Conservation (phyloP, 2,329 filamentous ascomycete genomes). For the Penicillium sp. region DNA sequence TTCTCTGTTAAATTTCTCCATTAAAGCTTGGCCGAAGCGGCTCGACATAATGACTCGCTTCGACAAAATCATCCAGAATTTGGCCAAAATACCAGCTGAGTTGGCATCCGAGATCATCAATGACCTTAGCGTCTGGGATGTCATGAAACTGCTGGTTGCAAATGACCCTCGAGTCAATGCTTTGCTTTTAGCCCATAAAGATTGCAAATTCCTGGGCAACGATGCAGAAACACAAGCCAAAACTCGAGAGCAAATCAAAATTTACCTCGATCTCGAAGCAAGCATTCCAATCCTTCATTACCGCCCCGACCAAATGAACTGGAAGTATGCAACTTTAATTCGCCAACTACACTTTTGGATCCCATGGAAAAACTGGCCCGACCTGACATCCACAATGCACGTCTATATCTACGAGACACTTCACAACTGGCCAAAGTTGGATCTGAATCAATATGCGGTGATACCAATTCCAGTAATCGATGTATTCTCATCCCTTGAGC, state of each 20-base stretch:
- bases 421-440: too few species aligned
- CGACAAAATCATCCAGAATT: not conserved
- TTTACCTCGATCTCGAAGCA: not conserved
- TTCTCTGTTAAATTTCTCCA: too few species aligned
- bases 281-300: not conserved
- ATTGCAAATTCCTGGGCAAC: constrained; percentile 8
- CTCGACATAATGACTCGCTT: too few species aligned
- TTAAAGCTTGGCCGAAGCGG: too few species aligned
- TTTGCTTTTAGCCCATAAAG: constrained; percentile 8
- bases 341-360: not conserved
- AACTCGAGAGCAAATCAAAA: not conserved
- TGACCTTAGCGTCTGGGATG: constrained; percentile 21
- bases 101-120: constrained; percentile 21
- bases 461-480: too few species aligned
- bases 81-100: constrained; percentile 16
- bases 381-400: too few species aligned
- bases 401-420: too few species aligned
- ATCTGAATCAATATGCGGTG: too few species aligned
- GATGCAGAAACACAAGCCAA: constrained; percentile 1
- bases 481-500: constrained; percentile 9
- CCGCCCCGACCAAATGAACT: not conserved
- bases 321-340: not conserved
- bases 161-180: constrained; percentile 8
- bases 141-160: constrained; percentile 14
- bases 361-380: too few species aligned